Evolutionary conservation across 805 yeast species (phyloP), one percentile per base, ranked within the genome.

Genomic region (Isabelozyma gotoi): DNA sequence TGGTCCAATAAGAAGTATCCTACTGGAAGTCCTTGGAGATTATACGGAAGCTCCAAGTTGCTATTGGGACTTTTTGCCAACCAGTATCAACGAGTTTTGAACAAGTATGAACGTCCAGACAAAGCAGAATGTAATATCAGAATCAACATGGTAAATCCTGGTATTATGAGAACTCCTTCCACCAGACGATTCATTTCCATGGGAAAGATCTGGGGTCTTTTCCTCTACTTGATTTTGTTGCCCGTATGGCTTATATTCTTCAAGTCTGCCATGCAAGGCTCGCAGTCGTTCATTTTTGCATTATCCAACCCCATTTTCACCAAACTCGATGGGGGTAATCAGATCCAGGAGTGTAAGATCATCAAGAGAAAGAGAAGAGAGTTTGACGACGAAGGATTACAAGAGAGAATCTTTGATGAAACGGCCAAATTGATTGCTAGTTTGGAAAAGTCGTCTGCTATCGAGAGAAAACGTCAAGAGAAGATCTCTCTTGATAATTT

Each of bases 111-210:
- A 47, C 74, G 95, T 45, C 78, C 83, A 40, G 96, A 89, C 63
- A 80, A 80, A 38, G 79, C 83, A 17, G 85, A 88, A 2, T 73
- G 78, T 56, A 87, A 85, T 53, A 81, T 88, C 18, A 77, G 84
- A 40, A 76, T 89, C 17, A 77, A 84, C 45, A 57, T 89, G 42
- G 94, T 88, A 4, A 94, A 94, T 57, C 98, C 99, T 0, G 99
- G 99, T 1, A 53, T 91, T 29, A 87, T 88, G 85, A 77, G 98
- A 52, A 82, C 96, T 2, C 88, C 96, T 2, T 81, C 95, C 19
- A 83, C 92, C 33, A 81, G 94, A 52, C 76, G 97, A 44, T 80
- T 84, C 29, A 45, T 89, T 4, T 81, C 94, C 15, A 76, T 87
- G 66, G 97, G 98, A 1, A 72, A 88, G 0, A 52, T 92, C 2